Percentiles rank a stretch among this genome's conserved stretches.
These are phyloP conservation scores for Meyerozyma athensensis DNA, from an alignment of 1,139 yeast genomes.

Conservation along the genomic window DNA sequence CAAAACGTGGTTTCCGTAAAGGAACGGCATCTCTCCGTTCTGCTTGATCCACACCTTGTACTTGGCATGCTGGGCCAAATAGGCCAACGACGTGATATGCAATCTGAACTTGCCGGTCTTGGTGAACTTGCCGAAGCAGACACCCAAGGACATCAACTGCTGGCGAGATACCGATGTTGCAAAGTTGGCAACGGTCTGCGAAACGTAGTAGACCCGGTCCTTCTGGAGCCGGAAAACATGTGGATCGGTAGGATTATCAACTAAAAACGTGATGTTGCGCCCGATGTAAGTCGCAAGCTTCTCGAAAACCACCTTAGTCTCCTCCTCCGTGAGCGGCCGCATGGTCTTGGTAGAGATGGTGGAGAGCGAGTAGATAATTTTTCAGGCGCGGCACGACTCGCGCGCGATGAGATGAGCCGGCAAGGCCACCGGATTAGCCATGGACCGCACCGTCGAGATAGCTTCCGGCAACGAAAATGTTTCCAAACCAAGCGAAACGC, in stretches of 20 bases:
- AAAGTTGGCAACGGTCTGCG: constrained; percentile 74
- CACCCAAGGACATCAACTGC: constrained; percentile 87
- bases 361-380: constrained; percentile 1
- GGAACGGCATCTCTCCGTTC: constrained; percentile 97
- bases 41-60: constrained; percentile 94
- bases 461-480: neutral
- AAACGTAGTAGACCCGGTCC: constrained; percentile 90
- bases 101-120: constrained; percentile 95
- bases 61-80: constrained; percentile 82
- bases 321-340: constrained; percentile 97
- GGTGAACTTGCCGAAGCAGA: constrained; percentile 93
- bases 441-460: neutral
- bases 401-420: constrained; percentile 3
- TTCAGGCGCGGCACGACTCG: constrained; percentile 4
- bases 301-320: constrained; percentile 92
- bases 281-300: constrained; percentile 96
- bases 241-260: constrained; percentile 85
- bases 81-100: constrained; percentile 86
- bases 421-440: neutral
- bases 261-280: constrained; percentile 80
- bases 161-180: constrained; percentile 90
- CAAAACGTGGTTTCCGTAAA: constrained; percentile 92
- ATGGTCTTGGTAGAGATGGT: constrained; percentile 26
- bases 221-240: constrained; percentile 95
- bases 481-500: constrained; percentile 3